Percentiles rank a stretch among this genome's conserved stretches.
These are phyloP conservation scores for Vigna reflexopilosa DNA, from an alignment of 306 rosid genomes.

Conservation along the genomic window DNA sequence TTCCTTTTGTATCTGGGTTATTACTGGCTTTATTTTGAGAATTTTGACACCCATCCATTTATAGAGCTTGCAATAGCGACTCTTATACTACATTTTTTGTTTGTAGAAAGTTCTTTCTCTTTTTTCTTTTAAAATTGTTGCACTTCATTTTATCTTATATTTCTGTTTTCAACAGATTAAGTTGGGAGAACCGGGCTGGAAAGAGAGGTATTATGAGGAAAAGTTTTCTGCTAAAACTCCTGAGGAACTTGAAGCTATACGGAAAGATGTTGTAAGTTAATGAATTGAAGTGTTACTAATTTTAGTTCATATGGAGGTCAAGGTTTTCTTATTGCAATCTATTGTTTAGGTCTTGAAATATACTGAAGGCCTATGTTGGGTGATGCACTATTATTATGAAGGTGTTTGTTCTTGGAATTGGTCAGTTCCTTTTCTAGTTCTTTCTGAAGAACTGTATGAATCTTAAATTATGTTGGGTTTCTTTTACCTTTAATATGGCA, in stretches of 20 bases:
- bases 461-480: constrained; percentile 30
- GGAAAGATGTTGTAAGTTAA: constrained; percentile 91
- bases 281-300: constrained; percentile 32
- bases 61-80: background rate
- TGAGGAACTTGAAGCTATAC: constrained; percentile 81
- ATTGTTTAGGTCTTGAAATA: constrained; percentile 81
- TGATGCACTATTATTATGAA: constrained; percentile 97
- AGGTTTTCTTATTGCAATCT: constrained; percentile 39
- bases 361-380: constrained; percentile 98
- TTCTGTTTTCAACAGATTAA: constrained; percentile 60
- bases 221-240: constrained; percentile 82
- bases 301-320: constrained; percentile 34
- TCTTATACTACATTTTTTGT: background rate
- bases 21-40: background rate
- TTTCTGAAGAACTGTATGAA: constrained; percentile 10
- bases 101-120: background rate
- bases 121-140: background rate
- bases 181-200: constrained; percentile 96
- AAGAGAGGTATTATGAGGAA: constrained; percentile 93
- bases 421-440: constrained; percentile 56
- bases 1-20: constrained; percentile 8
- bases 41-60: background rate
- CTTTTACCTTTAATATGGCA: constrained; percentile 5
- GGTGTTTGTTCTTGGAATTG: constrained; percentile 99
- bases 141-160: background rate